Evolutionary conservation across 148 eudicot genomes (phyloP).

Genomic region (Salicornia ramosissima): DNA sequence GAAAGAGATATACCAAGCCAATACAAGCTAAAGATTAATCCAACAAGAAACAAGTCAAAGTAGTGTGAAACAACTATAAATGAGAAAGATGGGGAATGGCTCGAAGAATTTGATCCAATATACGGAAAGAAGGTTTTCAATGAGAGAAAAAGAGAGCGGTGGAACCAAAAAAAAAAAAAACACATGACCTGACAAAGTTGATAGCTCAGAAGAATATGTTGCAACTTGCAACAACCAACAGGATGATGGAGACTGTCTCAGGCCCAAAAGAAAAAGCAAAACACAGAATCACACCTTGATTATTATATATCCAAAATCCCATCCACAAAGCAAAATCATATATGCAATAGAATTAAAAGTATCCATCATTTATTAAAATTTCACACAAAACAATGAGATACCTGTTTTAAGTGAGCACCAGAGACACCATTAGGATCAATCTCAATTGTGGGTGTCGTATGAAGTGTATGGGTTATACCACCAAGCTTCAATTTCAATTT

Average conservation of each 20-base stretch:
- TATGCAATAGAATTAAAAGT: neutral
- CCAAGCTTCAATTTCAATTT: constrained; percentile 43
- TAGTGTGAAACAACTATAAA: neutral
- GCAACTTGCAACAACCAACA: neutral
- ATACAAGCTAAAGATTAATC: neutral
- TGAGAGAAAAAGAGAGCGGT: neutral
- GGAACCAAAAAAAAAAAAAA: too few species aligned
- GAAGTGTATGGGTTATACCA: constrained; percentile 33
- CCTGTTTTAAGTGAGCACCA: constrained; percentile 19
- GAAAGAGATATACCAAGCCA: neutral
- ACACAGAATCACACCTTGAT: neutral
- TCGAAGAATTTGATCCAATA: neutral
- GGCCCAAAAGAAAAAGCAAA: constrained; percentile 9
- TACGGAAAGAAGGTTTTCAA: neutral
- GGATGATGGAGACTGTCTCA: neutral
- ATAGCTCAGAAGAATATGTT: neutral
- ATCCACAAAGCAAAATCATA: neutral
- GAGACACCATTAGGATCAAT: constrained; percentile 4
- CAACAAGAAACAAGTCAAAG: constrained; percentile 4
- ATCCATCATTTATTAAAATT: neutral
- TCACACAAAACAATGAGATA: neutral
- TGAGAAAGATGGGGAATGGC: neutral
- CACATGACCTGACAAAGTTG: neutral
- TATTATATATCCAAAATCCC: neutral
- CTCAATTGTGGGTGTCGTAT: constrained; percentile 16